A percentile compares a stretch with the other conserved stretches of the same genome.
Evolutionary conservation across 2,329 filamentous ascomycete genomes (phyloP).

Genomic region (Fonsecaea monophora): DNA sequence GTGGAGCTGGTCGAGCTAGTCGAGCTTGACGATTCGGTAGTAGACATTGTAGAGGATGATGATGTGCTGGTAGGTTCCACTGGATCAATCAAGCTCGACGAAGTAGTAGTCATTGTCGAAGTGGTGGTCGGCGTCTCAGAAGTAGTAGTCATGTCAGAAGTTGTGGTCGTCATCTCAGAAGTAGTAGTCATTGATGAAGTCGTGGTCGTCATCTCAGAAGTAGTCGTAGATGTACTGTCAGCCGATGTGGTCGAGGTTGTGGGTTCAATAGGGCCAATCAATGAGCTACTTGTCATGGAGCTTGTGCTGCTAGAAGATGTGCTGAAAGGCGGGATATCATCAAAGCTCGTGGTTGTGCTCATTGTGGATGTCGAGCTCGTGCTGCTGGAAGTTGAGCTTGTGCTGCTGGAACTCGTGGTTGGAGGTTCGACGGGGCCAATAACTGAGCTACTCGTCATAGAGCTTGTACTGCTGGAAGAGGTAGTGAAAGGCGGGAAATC

Average conservation of each 20-base stretch:
- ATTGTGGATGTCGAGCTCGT: background rate
- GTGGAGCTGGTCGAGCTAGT: background rate
- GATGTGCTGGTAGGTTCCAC: background rate
- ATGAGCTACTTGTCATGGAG: background rate
- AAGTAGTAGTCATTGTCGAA: background rate
- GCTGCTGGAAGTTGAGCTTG: background rate
- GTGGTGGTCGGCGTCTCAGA: too few species aligned
- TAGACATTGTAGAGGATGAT: background rate
- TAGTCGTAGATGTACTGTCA: background rate
- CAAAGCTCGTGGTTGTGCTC: background rate
- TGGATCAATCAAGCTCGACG: too few species aligned
- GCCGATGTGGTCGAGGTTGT: background rate
- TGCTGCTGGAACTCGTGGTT: too few species aligned
- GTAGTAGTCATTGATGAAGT: background rate
- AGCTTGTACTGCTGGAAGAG: too few species aligned
- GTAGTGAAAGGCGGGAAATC: too few species aligned
- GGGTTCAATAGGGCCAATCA: background rate
- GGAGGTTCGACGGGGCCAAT: too few species aligned
- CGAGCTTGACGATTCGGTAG: background rate
- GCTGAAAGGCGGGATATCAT: background rate
- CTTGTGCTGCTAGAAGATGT: conserved; percentile 4
- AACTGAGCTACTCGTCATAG: too few species aligned
- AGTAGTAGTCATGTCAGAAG: background rate
- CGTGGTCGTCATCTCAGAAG: background rate
- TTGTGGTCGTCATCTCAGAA: background rate